These are phyloP conservation scores for Periconia digitata DNA, from an alignment of 2,329 filamentous ascomycete genomes.

Conservation along the genomic window DNA sequence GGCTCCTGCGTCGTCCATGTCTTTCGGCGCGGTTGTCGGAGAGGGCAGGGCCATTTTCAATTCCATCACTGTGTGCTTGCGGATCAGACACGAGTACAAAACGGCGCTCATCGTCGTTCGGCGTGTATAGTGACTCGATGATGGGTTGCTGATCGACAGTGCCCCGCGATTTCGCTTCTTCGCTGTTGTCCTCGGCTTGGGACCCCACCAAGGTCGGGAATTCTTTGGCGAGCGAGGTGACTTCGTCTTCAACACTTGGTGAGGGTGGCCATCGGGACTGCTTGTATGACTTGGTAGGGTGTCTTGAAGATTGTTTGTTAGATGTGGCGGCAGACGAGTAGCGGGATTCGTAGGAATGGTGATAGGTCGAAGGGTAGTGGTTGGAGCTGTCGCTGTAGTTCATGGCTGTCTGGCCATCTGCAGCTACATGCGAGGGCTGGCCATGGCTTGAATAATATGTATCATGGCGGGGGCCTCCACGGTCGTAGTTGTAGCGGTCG, in stretches of 20 bases:
- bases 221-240: constrained; percentile 63
- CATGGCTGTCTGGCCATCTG: constrained; percentile 26
- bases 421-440: constrained; percentile 18
- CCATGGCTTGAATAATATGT: constrained; percentile 23
- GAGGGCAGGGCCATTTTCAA: neutral
- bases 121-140: constrained; percentile 58
- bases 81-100: constrained; percentile 60
- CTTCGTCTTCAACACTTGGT: constrained; percentile 71
- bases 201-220: constrained; percentile 43
- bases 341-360: constrained; percentile 36
- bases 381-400: constrained; percentile 12
- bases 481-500: constrained; percentile 27
- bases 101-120: constrained; percentile 61
- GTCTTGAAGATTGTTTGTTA: constrained; percentile 17
- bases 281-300: constrained; percentile 17
- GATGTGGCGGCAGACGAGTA: constrained; percentile 24
- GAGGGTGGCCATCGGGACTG: constrained; percentile 56
- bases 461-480: constrained; percentile 25
- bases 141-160: constrained; percentile 69
- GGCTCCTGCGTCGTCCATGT: constrained; percentile 30
- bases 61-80: constrained; percentile 16
- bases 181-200: constrained; percentile 42
- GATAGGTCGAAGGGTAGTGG: constrained; percentile 20
- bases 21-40: constrained; percentile 3
- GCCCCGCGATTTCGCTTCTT: constrained; percentile 64